Base-by-base conservation (phyloP, 371 early-diverging fungal species). In the Actinomucor elegans region DNA sequence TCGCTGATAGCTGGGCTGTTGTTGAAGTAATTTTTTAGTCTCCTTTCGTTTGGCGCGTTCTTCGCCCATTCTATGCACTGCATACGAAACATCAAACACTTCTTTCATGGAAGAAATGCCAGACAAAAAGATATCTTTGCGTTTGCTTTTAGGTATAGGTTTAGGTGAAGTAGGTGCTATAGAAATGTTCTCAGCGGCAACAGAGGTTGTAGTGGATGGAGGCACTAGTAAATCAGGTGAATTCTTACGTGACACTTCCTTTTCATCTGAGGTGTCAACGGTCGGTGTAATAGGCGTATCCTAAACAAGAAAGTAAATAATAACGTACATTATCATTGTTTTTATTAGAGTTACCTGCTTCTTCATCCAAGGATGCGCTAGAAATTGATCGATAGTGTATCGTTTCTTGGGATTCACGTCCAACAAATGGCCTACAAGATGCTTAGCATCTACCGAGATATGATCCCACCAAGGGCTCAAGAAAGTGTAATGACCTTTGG, bases 391-490 rank as follows among this genome's bases (percentile, higher is more conserved):
- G 33, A 93, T 94, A 0, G 92, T 91, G 61, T 90, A 91, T 33
- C 97, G 79, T 45, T 87, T 73, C 12, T 77, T 76, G 10, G 97
- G 95, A 59, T 93, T 84, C 23, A 95, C 92, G 27, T 83, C 79
- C 11, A 98, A 71, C 60, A 96, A 76, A 42, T 87, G 83, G 6
- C 81, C 66, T n/a, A 98, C 83, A 23, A 97, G 73, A 66, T 93
- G 86, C 67, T 88, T 89, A 58, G 77, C 90, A 64, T 73, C 75
- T 24, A 71, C 69, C 4, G 88, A 87, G 36, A 94, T 86, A 28
- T 84, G 81, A 69, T 93, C 93, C 93, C 94, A 94, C 93, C 93
- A 93, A 27, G 94, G 94, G 36, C 86, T 81, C 27, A 91, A 66
- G 51, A 89, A 89, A 17, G 84, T 69, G 62, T 84, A 92, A 43